phyloP scores from a whole-genome alignment of 192 early-diverging fungal species.

The Chytriomyces sp. region DNA sequence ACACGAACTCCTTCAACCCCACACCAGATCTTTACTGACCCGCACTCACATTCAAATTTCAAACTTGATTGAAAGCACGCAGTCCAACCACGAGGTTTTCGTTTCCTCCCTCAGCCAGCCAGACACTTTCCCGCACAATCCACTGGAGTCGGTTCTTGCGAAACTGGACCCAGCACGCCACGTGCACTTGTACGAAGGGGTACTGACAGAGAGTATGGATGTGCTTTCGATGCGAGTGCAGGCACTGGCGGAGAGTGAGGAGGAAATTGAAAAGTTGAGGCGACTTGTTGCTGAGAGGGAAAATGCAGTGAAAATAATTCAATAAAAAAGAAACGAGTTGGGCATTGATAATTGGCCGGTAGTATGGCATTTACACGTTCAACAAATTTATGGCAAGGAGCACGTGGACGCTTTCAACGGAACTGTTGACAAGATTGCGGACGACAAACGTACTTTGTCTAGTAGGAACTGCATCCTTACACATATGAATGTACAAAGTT shows the following conservation, averaged over 20 bases:
- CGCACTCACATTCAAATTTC: background rate
- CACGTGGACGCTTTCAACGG: no score
- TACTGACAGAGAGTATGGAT: background rate
- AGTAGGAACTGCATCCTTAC: no score
- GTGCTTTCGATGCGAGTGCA: background rate
- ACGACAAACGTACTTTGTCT: no score
- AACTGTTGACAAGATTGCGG: no score
- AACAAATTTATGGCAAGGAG: no score
- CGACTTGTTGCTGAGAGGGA: slow-evolving; percentile 8
- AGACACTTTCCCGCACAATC: background rate
- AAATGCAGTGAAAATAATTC: background rate
- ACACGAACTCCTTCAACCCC: background rate
- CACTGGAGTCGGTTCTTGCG: background rate
- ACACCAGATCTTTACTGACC: background rate
- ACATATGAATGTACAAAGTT: no score
- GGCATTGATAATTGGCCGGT: no score
- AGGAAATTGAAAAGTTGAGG: background rate
- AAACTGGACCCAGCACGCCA: background rate
- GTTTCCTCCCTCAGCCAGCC: background rate
- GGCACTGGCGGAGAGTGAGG: background rate
- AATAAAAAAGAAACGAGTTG: no score
- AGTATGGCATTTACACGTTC: no score
- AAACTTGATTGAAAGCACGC: slow-evolving; percentile 16
- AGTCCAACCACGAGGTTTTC: slow-evolving; percentile 4
- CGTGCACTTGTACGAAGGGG: background rate